Percentiles rank a stretch among this genome's conserved stretches.
Evolutionary conservation across 345 rosid genomes (phyloP).

Genomic region (Anastatica hierochuntica): DNA sequence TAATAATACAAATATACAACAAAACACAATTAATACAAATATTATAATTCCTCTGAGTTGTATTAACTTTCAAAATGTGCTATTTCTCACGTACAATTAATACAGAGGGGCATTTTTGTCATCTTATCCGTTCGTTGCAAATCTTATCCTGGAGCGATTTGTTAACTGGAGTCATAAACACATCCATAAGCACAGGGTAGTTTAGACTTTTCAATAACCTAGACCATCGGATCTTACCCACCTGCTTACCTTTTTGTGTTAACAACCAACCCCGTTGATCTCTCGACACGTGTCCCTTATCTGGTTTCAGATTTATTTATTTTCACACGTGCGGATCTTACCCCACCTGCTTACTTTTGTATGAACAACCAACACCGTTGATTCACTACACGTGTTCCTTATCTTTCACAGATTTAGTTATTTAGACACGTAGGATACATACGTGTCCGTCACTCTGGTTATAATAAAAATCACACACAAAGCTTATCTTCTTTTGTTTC

Average conservation of each 20-base stretch:
- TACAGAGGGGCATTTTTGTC: constrained; percentile 14
- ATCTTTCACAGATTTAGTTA: neutral
- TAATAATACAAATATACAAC: no score
- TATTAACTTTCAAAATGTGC: no score
- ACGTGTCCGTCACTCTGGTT: constrained; percentile 19
- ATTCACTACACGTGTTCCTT: constrained; percentile 5
- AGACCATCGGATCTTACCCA: constrained; percentile 4
- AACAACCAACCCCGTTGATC: neutral
- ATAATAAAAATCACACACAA: neutral
- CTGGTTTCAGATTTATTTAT: neutral
- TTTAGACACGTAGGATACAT: constrained; percentile 16
- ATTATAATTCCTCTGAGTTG: no score
- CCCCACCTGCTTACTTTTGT: constrained; percentile 1
- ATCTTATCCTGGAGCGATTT: no score
- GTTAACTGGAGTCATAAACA: constrained; percentile 17
- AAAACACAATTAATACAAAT: no score
- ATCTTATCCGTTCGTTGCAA: constrained; percentile 4
- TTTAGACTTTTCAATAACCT: neutral
- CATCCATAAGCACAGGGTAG: constrained; percentile 12
- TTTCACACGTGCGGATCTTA: constrained; percentile 12
- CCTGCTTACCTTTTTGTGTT: neutral
- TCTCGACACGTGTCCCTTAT: constrained; percentile 2
- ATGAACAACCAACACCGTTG: neutral
- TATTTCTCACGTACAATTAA: neutral
- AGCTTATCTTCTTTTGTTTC: constrained; percentile 9